Evolutionary conservation across 2,329 filamentous ascomycete species (phyloP).

Genomic region (Coniella lustricola): DNA sequence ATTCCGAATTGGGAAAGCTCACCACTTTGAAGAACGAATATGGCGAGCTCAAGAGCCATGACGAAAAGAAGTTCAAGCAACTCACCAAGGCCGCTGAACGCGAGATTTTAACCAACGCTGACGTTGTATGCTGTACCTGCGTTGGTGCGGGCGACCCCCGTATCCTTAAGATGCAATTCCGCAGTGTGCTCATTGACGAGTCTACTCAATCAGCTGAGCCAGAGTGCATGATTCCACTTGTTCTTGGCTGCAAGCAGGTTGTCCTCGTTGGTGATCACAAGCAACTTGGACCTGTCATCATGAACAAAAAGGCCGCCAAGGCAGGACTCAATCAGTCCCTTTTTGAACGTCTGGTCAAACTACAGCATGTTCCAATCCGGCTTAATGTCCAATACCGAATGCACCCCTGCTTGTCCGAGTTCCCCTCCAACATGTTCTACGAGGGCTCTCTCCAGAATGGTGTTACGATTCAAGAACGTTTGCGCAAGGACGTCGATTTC

Average conservation of each 20-base stretch:
- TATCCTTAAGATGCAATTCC: slow-evolving; percentile 94
- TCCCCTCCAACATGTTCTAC: slow-evolving; percentile 99
- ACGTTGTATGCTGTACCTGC: slow-evolving; percentile 98
- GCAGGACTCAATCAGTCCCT: slow-evolving; percentile 97
- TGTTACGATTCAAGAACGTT: slow-evolving; percentile 79
- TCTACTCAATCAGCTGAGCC: slow-evolving; percentile 97
- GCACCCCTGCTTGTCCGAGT: slow-evolving; percentile 95
- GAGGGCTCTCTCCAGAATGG: slow-evolving; percentile 96
- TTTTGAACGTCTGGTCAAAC: slow-evolving; percentile 89
- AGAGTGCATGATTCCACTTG: slow-evolving; percentile 97
- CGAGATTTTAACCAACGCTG: slow-evolving; percentile 89
- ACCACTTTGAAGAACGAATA: slow-evolving; percentile 87
- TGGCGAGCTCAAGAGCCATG: slow-evolving; percentile 86
- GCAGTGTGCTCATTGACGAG: slow-evolving; percentile 95
- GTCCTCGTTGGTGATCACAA: slow-evolving; percentile 98
- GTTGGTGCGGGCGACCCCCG: slow-evolving; percentile 95
- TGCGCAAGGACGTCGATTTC: slow-evolving; percentile 92
- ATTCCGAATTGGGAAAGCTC: slow-evolving; percentile 85
- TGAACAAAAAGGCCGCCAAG: slow-evolving; percentile 99
- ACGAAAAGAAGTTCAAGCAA: slow-evolving; percentile 98
- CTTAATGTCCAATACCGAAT: slow-evolving; percentile 98
- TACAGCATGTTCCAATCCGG: slow-evolving; percentile 84
- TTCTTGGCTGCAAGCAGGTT: slow-evolving; percentile 96
- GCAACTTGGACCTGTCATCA: slow-evolving; percentile 95
- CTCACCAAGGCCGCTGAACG: slow-evolving; percentile 89